Evolutionary conservation across 2,329 filamentous ascomycete genomes (phyloP).

Genomic region (Botrytis cinerea): DNA sequence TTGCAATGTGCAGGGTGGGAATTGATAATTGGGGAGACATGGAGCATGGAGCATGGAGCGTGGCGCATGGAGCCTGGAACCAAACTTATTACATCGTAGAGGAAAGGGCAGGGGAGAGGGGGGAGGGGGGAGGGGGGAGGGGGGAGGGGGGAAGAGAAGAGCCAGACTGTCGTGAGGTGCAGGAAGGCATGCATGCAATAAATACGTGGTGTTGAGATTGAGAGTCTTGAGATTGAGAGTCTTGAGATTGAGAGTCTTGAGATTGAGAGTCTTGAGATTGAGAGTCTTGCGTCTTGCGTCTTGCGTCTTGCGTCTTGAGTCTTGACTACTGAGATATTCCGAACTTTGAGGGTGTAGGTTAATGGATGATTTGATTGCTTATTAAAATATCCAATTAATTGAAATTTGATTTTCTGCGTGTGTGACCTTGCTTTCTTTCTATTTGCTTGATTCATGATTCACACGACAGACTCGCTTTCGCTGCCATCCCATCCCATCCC

Average conservation of each 20-base stretch:
- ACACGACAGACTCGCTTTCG: not conserved
- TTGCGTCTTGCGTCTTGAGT: not conserved
- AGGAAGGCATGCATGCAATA: not conserved
- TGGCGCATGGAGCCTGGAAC: not conserved
- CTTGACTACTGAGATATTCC: slow-evolving; percentile 7
- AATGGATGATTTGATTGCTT: too few relatives aligned
- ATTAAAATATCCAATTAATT: not conserved
- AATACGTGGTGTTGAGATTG: not conserved
- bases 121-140: not conserved
- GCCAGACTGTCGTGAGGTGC: not conserved
- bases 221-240: not conserved
- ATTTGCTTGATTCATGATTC: not conserved
- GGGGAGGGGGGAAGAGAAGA: not conserved
- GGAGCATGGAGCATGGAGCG: not conserved
- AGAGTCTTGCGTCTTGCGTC: not conserved
- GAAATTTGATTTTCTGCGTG: not conserved
- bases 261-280: not conserved
- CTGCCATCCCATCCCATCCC: not conserved
- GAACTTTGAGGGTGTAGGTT: not conserved
- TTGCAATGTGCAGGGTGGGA: not conserved
- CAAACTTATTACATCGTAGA: not conserved
- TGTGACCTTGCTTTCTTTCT: not conserved
- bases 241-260: slow-evolving; percentile 1
- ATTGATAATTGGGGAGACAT: not conserved
- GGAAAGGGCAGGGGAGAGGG: not conserved